These are phyloP conservation scores for Naumovozyma baii DNA, from an alignment of 805 yeast species.

Conservation along the genomic window DNA sequence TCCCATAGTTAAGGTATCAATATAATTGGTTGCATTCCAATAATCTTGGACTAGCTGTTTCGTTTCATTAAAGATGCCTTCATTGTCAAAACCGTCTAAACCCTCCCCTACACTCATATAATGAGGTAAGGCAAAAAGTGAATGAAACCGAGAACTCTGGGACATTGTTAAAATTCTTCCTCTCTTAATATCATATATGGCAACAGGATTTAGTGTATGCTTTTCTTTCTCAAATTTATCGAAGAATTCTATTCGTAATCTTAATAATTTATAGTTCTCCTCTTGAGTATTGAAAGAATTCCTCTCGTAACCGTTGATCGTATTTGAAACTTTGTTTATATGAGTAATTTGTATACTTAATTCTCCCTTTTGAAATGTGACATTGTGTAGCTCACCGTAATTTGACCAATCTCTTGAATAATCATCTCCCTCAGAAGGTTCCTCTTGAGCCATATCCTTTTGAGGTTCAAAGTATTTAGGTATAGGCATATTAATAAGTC, in stretches of 20 bases:
- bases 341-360: slow-evolving; percentile 17
- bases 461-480: slow-evolving; percentile 27
- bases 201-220: slow-evolving; percentile 43
- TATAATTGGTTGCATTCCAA: slow-evolving; percentile 35
- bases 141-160: slow-evolving; percentile 54
- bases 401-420: slow-evolving; percentile 17
- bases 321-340: slow-evolving; percentile 13
- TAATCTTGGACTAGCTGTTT: slow-evolving; percentile 37
- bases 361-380: slow-evolving; percentile 24
- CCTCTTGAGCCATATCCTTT: slow-evolving; percentile 19
- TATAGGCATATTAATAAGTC: slow-evolving; percentile 26
- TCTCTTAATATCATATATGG: slow-evolving; percentile 55
- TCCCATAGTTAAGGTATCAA: slow-evolving; percentile 41
- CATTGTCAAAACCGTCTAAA: slow-evolving; percentile 30
- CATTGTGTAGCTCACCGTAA: slow-evolving; percentile 20
- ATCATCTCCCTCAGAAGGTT: slow-evolving; percentile 21
- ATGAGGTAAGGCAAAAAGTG: slow-evolving; percentile 54
- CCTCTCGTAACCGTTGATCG: slow-evolving; percentile 11
- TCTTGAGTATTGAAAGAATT: slow-evolving; percentile 28
- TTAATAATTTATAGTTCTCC: slow-evolving; percentile 33
- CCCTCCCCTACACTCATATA: slow-evolving; percentile 33
- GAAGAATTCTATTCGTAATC: slow-evolving; percentile 25
- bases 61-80: slow-evolving; percentile 35
- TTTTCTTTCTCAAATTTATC: slow-evolving; percentile 42
- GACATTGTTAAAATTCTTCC: slow-evolving; percentile 56